phyloP scores from a whole-genome alignment of 441 rosid genomes.

The Pelargonium fulgidum region DNA sequence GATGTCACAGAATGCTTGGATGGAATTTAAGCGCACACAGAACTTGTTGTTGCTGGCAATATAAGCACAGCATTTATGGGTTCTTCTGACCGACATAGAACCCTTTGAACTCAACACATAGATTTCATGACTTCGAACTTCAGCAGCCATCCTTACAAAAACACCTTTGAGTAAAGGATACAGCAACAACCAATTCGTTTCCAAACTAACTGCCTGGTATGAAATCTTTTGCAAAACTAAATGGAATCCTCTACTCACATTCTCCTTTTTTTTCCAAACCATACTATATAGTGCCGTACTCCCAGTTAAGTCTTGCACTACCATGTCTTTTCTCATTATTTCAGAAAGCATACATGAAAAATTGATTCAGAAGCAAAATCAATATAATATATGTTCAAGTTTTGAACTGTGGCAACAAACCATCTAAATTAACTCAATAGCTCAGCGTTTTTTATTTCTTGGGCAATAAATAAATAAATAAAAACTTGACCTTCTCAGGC shows the following conservation, averaged over 20 bases:
- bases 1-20: slow-evolving; percentile 83
- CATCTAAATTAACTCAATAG: background rate
- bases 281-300: background rate
- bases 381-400: too few species aligned
- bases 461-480: background rate
- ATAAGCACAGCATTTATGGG: slow-evolving; percentile 85
- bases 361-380: too few species aligned
- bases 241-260: background rate
- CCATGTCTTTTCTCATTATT: background rate
- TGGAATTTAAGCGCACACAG: slow-evolving; percentile 70
- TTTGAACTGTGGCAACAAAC: background rate
- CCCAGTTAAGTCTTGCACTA: slow-evolving; percentile 1
- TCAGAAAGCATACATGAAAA: too few species aligned
- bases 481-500: background rate
- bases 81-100: slow-evolving; percentile 38
- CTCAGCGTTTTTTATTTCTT: background rate
- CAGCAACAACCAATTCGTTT: background rate
- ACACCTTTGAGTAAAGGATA: background rate
- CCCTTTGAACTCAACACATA: slow-evolving; percentile 36
- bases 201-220: background rate
- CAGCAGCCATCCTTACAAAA: background rate
- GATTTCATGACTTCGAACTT: slow-evolving; percentile 33
- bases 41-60: slow-evolving; percentile 67
- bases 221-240: background rate
- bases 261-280: too few species aligned